Base-by-base conservation (phyloP, 805 yeast species). In the Blastobotrys muscicola region DNA sequence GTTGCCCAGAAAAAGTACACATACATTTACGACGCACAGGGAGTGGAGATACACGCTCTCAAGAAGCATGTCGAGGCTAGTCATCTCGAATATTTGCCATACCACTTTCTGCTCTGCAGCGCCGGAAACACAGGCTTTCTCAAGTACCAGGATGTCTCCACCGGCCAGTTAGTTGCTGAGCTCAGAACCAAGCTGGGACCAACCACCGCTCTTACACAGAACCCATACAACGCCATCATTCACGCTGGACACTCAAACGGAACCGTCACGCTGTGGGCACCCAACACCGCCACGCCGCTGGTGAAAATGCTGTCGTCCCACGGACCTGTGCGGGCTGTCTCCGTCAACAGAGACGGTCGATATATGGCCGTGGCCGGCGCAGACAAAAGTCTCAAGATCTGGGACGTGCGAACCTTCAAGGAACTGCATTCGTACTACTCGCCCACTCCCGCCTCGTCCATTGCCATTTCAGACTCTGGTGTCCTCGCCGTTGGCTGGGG, bases 1-100 rank as follows among this genome's bases (percentile, higher is more conserved):
- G 95, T 81, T 12, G 97, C 99, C 1, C 99, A 92, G 66, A 89
- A 87, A 65, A 89, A 86, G 61, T 85, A 90, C 63, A 84, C 92
- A 0, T 92, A 82, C 60, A 84, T 92, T 32, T 92, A 92, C 62
- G 96, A 92, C 63, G 80, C 81, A 51, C 77, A 80, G 49, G 99
- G 99, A 26, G 72, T 82, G 43, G 99, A 92, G 70, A 66, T 92
- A 47, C 99, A 92, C 65, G 76, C 94, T 56, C 70, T 92, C 64
- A 84, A 83, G 56, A 92, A 85, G 58, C 98, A 92, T 61, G 70
- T 86, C 26, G 97, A 89, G 53, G 81, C 81, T 23, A 85, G 89
- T 33, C 69, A 75, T 46, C 67, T 92, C 56, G 94, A 89, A 50
- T 92, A 85, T 57, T 70, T 92, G 52, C 97, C 97, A 1, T 92